Base-by-base conservation (phyloP, 345 rosid species). In the Firmiana major region DNA sequence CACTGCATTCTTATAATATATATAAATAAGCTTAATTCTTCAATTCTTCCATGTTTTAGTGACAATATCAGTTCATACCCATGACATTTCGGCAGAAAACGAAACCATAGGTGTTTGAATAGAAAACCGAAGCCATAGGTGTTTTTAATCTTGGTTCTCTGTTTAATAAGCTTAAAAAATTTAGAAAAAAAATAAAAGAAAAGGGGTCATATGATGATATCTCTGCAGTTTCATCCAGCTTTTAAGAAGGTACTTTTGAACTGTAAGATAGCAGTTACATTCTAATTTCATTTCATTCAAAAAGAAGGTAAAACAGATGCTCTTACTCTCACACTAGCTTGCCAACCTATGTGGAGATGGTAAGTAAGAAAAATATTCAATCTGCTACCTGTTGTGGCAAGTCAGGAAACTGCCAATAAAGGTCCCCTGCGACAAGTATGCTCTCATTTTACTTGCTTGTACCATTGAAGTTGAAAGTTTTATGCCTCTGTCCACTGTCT, bases 391-490 rank as follows among this genome's bases (percentile, higher is more conserved):
- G 64, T 7, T 24, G 48, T 28, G 59, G 43, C 74, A 31, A 24
- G 40, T 51, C 75, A 24, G 76, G 79, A 75, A 75, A 63, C 71
- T 80, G 45, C 76, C 36, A 60, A 69, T 48, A 42, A 79, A 75
- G 57, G 8, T 65, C 45, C 66, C 36, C 12, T 19, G 24, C 63
- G 58, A 69, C 58, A 69, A 43, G 34, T 13, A 38, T 38, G 2
- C 21, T 9, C 13, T 13, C 36, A 26, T 48, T 48, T 0, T 11
- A 5, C 38, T 21, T 48, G 21, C 12, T 38, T 16, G 0, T 53
- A 17, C 63, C 24, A 24, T 62, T 62, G 49, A 62, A 49, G 1
- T 38, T 45, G 13, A 59, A 74, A 48, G 40, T 3, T 43, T 26
- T 26, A 59, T 59, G 42, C 57, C 53, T 59, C 40, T 43, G 13